Evolutionary conservation across 2,329 filamentous ascomycete species (phyloP).

Genomic region (Neopestalotiopsis rosae): DNA sequence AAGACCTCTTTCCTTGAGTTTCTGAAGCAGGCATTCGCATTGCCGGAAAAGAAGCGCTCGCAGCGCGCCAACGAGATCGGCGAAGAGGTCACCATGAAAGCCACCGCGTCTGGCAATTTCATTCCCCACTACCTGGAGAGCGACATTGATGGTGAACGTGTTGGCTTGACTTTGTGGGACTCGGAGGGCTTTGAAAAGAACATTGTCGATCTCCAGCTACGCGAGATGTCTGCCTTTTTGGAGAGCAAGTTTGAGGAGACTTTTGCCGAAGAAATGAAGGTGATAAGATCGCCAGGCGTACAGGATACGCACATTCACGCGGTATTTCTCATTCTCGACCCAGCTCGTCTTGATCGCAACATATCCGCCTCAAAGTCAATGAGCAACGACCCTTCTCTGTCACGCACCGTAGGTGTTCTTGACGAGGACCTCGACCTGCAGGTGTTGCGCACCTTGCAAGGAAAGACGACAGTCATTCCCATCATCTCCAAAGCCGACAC

Average conservation of each 20-base stretch:
- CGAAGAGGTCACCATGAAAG: conserved; percentile 61
- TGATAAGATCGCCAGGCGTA: conserved; percentile 87
- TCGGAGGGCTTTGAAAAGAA: conserved; percentile 95
- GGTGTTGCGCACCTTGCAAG: conserved; percentile 83
- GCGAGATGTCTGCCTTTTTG: conserved; percentile 88
- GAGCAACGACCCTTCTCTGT: conserved; percentile 45
- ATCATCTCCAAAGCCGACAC: conserved; percentile 97
- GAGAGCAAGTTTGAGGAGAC: conserved; percentile 99
- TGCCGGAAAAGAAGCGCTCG: conserved; percentile 79
- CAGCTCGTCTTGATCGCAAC: conserved; percentile 82
- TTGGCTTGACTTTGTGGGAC: conserved; percentile 95
- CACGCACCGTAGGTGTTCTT: conserved; percentile 67
- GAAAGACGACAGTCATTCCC: conserved; percentile 94
- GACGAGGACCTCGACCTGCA: conserved; percentile 92
- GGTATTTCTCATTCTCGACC: conserved; percentile 91
- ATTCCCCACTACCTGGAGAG: conserved; percentile 91
- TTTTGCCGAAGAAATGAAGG: conserved; percentile 96
- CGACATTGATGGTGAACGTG: conserved; percentile 88
- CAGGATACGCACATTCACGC: conserved; percentile 98
- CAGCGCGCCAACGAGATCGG: conserved; percentile 53
- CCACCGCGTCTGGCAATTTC: conserved; percentile 71
- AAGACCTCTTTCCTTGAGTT: conserved; percentile 98
- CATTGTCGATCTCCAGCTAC: conserved; percentile 90
- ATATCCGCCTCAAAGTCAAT: conserved; percentile 68
- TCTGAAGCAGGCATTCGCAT: conserved; percentile 81